A percentile compares a stretch with the other conserved stretches of the same genome.
Evolutionary conservation across 1,284 basidiomycete species (phyloP).

Genomic region (Gomphus sp.): DNA sequence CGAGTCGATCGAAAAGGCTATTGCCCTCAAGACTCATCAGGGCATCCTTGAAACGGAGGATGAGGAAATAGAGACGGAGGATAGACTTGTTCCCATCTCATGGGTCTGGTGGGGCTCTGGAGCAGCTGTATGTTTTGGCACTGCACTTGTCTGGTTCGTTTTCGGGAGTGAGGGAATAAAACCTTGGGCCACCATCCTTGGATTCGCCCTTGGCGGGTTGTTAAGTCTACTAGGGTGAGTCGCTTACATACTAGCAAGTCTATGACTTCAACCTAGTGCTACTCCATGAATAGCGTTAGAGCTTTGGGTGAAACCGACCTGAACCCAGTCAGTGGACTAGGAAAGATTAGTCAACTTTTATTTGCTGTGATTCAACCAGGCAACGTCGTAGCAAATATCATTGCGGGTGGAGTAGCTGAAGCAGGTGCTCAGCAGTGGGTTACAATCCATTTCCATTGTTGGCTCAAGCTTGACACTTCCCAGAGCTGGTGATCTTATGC

Average conservation of each 20-base stretch:
- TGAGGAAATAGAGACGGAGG: slow-evolving; percentile 69
- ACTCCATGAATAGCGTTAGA: slow-evolving; percentile 51
- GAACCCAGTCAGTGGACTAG: slow-evolving; percentile 89
- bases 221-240: slow-evolving; percentile 81
- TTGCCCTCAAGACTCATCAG: neutral
- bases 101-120: slow-evolving; percentile 74
- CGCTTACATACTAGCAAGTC: neutral
- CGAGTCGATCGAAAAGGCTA: slow-evolving; percentile 39
- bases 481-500: slow-evolving; percentile 96
- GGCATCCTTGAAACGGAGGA: slow-evolving; percentile 30
- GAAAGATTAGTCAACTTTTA: slow-evolving; percentile 90
- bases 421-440: slow-evolving; percentile 89
- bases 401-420: slow-evolving; percentile 93
- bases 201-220: slow-evolving; percentile 75
- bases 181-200: slow-evolving; percentile 87
- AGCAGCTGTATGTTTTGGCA: slow-evolving; percentile 60
- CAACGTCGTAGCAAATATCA: slow-evolving; percentile 91
- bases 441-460: slow-evolving; percentile 1
- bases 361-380: slow-evolving; percentile 94
- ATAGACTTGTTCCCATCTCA: slow-evolving; percentile 69
- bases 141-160: slow-evolving; percentile 74
- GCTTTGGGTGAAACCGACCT: slow-evolving; percentile 90
- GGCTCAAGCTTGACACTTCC: neutral
- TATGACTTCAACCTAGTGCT: neutral
- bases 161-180: slow-evolving; percentile 88